Evolutionary conservation across 371 early-diverging fungal genomes (phyloP).

Genomic region (Chytridiales sp.): DNA sequence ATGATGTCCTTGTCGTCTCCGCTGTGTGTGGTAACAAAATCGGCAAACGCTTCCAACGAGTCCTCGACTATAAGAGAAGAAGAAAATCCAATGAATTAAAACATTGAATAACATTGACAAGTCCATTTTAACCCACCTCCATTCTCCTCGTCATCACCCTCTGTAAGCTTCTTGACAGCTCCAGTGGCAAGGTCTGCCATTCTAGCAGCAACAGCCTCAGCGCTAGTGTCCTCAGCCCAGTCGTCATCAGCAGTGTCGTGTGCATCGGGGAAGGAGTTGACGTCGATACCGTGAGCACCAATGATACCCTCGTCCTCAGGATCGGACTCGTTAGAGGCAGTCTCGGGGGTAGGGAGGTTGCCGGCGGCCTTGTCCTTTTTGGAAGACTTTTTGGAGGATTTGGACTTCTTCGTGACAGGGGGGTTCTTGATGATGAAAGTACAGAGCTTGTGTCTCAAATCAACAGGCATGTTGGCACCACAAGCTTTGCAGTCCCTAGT

Average conservation of each 20-base stretch:
- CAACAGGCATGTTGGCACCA: conserved; percentile 80
- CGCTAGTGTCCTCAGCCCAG: conserved; percentile 77
- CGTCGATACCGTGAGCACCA: conserved; percentile 16
- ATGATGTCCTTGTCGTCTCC: conserved; percentile 69
- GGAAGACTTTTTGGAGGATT: conserved; percentile 64
- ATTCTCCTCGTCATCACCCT: conserved; percentile 66
- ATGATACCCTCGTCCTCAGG: conserved; percentile 50
- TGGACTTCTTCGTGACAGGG: conserved; percentile 59
- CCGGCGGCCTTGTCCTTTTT: conserved; percentile 47
- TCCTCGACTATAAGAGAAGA: conserved; percentile 23
- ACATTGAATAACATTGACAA: not conserved
- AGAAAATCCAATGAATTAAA: conserved; percentile 1
- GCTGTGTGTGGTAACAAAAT: conserved; percentile 33
- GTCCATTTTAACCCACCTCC: conserved; percentile 46
- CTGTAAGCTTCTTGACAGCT: conserved; percentile 31
- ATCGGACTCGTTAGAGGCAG: conserved; percentile 46
- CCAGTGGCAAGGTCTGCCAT: conserved; percentile 62
- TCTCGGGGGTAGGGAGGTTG: conserved; percentile 33
- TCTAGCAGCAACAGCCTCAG: conserved; percentile 76
- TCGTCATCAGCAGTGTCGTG: conserved; percentile 75
- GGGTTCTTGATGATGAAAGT: conserved; percentile 93
- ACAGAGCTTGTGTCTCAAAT: conserved; percentile 87
- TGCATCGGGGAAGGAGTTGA: conserved; percentile 37
- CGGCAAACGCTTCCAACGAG: conserved; percentile 46
- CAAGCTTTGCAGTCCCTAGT: conserved; percentile 86